phyloP scores from a whole-genome alignment of 495 filamentous ascomycete genomes.

The Penicillium simplicissimum region DNA sequence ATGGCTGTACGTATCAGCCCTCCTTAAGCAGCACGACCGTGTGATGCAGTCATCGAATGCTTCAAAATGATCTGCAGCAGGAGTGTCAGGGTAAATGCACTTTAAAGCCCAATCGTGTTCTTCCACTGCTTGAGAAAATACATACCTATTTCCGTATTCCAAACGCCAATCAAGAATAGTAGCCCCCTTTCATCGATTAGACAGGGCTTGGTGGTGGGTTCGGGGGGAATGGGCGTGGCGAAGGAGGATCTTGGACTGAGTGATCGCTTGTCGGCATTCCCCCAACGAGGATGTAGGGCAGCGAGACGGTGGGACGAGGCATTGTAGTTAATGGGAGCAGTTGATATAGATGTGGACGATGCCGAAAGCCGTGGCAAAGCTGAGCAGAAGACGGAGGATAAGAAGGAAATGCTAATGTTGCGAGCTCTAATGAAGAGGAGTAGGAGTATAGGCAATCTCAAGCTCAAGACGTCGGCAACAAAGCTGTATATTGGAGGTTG shows the following conservation, averaged over 20 bases:
- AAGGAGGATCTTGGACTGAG: slow-evolving; percentile 40
- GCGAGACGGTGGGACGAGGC: background rate
- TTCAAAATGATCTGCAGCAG: slow-evolving; percentile 2
- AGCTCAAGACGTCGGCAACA: background rate
- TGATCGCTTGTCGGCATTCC: slow-evolving; percentile 21
- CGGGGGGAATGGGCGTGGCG: slow-evolving; percentile 42
- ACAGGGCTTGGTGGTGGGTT: slow-evolving; percentile 49
- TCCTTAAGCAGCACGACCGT: background rate
- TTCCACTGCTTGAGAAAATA: background rate
- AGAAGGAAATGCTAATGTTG: background rate
- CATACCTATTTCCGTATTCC: slow-evolving; percentile 23
- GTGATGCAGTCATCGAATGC: slow-evolving; percentile 1
- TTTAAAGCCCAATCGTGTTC: background rate
- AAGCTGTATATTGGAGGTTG: too few relatives aligned
- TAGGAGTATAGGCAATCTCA: background rate
- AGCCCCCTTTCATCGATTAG: slow-evolving; percentile 14
- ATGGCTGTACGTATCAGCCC: background rate
- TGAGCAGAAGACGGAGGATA: background rate
- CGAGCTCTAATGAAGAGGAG: too few relatives aligned
- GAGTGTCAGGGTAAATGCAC: background rate
- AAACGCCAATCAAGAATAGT: slow-evolving; percentile 21
- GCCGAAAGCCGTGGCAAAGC: background rate
- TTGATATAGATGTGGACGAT: background rate
- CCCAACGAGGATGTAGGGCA: slow-evolving; percentile 8
- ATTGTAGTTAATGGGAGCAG: slow-evolving; percentile 4